Evolutionary conservation across 352 stramenopile genomes (phyloP), one percentile per base, ranked within the genome.

Genomic region (Phytophthora palmivora): DNA sequence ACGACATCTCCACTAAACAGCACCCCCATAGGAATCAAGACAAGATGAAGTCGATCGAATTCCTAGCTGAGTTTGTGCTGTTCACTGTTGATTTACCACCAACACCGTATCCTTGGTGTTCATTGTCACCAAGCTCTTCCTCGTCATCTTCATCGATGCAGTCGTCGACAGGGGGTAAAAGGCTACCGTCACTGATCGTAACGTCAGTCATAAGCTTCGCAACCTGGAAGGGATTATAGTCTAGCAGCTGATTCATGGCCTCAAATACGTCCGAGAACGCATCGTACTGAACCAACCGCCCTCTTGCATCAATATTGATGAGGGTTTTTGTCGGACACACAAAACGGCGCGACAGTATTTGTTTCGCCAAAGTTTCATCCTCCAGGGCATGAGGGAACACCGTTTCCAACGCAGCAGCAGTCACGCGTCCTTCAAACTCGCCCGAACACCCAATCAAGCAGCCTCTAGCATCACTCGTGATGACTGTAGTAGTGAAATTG

Each of bases 181-280:
- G 34, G 28, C 69, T 70, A 4, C 58, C 58, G 30, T 76, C 69
- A 28, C 24, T 43, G 58, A 82, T 77, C 33, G 22, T 24, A n/a
- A 59, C 73, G 24, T 67, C 36, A 7, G 41, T 24, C 66, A 82
- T 67, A 6, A 79, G 7, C 16, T 10, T 39, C 28, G 59, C 37
- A 12, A 70, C 55, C 36, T 53, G 60, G 47, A 51, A 19, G 2
- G 47, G 34, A 16, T 73, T 59, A 3, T 45, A 58, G 28, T 54
- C 54, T 28, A 82, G 34, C 8, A 76, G 26, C 11, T 45, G 26
- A 6, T 26, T 63, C 32, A 88, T 53, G 4, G 57, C 76, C 10
- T 62, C n/a, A 36, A 84, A 71, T 12, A 82, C 72, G 48, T 82
- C 67, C 6, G 72, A 64, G 22, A 67, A 53, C 1, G 61, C 66